Base-by-base conservation (phyloP, 768 basidiomycete genomes). In the Boletus insuetus region DNA sequence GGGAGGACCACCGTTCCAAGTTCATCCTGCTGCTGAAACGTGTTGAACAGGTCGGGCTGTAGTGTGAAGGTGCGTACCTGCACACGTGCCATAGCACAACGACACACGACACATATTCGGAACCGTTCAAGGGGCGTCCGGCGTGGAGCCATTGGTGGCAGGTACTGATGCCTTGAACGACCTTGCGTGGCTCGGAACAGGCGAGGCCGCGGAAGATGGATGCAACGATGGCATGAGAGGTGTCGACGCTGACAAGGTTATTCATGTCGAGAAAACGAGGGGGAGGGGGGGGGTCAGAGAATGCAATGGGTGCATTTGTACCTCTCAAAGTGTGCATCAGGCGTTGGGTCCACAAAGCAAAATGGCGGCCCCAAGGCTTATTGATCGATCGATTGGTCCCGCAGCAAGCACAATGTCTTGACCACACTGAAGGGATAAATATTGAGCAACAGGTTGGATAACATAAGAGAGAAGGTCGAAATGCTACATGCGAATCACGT, bases 51-150 rank as follows among this genome's bases (percentile, higher is more conserved):
- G n/a, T 26, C 20, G 34, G n/a, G 34, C 13, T 35, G 46, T 6
- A 34, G 8, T 2, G 24, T 24, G 10, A 16, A 13, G 11, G 17
- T 42, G 43, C 46, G 35, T 61, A 91, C 89, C 82, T 75, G 73
- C 92, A 94, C 26, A 93, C 73, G 61, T 89, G 80, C 83, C 86
- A 91, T 22, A 92, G 80, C 76, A 87, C 83, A 76, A 90, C 84
- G 42, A 90, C 76, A 70, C 24, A 24, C 24, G 1, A 6, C 6
- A 24, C 24, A 6, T 24, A 24, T 24, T 24, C 24, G 83, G 87
- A 37, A 19, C 81, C 77, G 66, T 79, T 78, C 50, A 9, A 9
- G 14, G 76, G 73, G 35, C 89, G 75, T 11, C 87, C 87, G 50
- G 78, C 78, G 20, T 82, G 74, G 40, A 90, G 74, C 45, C 79